These are phyloP conservation scores for Neurospora pannonica DNA, from an alignment of 495 filamentous ascomycete species.

Conservation along the genomic window DNA sequence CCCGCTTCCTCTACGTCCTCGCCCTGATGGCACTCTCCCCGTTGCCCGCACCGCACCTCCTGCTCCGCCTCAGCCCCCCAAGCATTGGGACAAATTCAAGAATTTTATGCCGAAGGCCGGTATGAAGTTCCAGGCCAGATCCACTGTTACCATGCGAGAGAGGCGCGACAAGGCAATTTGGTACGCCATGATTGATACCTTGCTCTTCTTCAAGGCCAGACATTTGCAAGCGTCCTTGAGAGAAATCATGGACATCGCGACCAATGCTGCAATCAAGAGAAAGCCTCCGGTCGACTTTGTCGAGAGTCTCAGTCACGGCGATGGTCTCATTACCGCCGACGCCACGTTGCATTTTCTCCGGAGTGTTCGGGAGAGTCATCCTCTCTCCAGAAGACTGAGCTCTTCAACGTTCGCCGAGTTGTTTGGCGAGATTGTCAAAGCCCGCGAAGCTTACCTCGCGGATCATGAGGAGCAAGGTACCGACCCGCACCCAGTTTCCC, in stretches of 20 bases:
- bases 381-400: not conserved
- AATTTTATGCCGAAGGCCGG: not conserved
- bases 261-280: not conserved
- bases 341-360: not conserved
- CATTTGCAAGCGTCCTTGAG: not conserved
- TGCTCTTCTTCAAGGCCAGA: not conserved
- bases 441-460: not conserved
- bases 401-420: not conserved
- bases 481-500: no score
- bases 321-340: not conserved
- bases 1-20: not conserved
- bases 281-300: not conserved
- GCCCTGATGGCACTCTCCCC: not conserved
- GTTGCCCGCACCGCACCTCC: not conserved
- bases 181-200: not conserved
- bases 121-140: not conserved
- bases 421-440: not conserved
- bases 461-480: no score
- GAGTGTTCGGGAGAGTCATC: not conserved
- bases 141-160: not conserved
- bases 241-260: not conserved
- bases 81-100: not conserved
- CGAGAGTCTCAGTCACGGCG: not conserved
- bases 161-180: not conserved
- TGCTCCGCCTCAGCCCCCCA: not conserved